A percentile compares a stretch with the other conserved stretches of the same genome.
phyloP scores from a whole-genome alignment of 225 moss, liverwort and hornwort species.

The Bryum argenteum region DNA sequence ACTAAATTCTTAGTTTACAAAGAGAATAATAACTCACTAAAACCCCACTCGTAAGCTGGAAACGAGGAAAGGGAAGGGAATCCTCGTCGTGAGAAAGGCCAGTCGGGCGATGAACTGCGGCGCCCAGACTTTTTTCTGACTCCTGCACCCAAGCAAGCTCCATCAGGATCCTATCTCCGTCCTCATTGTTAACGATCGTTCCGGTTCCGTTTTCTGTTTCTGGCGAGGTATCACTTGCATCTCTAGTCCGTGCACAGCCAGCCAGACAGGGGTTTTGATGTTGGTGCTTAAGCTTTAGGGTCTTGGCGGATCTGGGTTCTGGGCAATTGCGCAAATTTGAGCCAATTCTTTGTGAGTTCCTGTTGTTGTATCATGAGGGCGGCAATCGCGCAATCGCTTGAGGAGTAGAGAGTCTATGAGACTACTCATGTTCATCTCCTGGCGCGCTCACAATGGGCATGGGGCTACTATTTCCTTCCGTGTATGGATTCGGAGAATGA shows the following conservation, averaged over 20 bases:
- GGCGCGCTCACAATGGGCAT: slow-evolving; percentile 46
- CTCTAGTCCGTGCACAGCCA: no score
- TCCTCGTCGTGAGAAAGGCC: not conserved
- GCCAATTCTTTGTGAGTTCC: no score
- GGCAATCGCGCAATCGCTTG: slow-evolving; percentile 2
- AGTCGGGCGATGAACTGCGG: not conserved
- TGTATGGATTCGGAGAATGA: slow-evolving; percentile 63
- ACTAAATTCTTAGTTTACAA: no score
- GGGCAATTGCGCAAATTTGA: no score
- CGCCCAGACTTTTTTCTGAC: not conserved
- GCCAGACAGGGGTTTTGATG: no score
- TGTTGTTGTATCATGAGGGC: not conserved
- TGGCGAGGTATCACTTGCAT: no score
- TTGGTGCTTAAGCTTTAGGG: no score
- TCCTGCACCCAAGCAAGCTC: not conserved
- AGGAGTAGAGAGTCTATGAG: slow-evolving; percentile 25
- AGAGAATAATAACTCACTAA: no score
- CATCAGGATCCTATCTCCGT: slow-evolving; percentile 12
- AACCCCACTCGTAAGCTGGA: no score
- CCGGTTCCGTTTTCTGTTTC: not conserved
- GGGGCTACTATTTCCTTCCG: slow-evolving; percentile 32
- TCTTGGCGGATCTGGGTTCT: no score
- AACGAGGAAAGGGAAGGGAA: not conserved
- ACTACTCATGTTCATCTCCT: slow-evolving; percentile 45
- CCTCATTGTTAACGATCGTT: not conserved